Evolutionary conservation across 2,329 filamentous ascomycete genomes (phyloP), one percentile per base, ranked within the genome.

Genomic region (Claviceps pusilla): DNA sequence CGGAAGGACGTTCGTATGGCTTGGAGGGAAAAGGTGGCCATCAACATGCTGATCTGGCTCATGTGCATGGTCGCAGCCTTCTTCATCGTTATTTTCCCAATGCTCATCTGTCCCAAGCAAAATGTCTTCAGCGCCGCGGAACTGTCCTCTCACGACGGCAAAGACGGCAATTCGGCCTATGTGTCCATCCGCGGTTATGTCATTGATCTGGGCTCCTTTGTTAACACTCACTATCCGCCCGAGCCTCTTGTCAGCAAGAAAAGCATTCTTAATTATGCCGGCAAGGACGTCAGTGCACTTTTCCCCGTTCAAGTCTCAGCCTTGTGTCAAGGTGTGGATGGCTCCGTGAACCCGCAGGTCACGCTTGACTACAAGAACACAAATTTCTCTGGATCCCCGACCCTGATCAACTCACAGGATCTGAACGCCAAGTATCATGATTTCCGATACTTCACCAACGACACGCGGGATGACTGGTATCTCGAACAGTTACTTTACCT

Each of bases 11-110:
- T 98, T 9, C 86, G 90, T 29, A 77, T 86, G 66, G 93, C 93
- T 0, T 98, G 93, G 93, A 80, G 93, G 65, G 93, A 98, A 69
- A 98, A 98, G 76, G 68, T 98, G 56, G 91, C 93, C 53, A 98
- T 98, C 77, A 98, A 98, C 74, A 76, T 98, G 68, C 78, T 97
- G 65, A 98, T 98, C 66, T 98, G 94, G 93, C 73, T 91, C 55
- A 80, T 78, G 66, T 97, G 91, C 71, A 73, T 72, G 16, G 69
- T 87, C 50, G 82, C 87, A 33, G 79, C 86, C 54, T 98, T 98
- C 74, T 86, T 98, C 75, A 89, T 97, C 64, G 78, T 97, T 57
- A 77, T 83, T 54, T 94, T 98, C 65, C 94, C 94, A 0, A 73
- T 77, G 60, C 71, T 97, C 59, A 89, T 98, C 63, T 98, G 93